Percentiles rank a stretch among this genome's conserved stretches.
phyloP scores from a whole-genome alignment of 108 stramenopile species.

The Bacterosira constricta region DNA sequence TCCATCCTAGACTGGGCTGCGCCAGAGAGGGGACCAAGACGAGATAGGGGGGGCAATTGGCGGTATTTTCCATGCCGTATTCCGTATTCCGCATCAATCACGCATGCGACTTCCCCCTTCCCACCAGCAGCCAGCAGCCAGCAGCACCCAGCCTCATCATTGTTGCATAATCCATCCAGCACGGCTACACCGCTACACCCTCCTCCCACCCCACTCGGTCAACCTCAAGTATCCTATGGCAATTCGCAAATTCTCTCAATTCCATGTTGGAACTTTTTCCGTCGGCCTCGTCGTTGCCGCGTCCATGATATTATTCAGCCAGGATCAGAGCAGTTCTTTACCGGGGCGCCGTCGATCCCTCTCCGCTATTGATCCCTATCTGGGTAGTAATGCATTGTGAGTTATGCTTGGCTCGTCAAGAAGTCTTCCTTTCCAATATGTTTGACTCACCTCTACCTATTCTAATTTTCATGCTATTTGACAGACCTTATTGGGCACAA shows the following conservation, averaged over 20 bases:
- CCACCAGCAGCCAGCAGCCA: no score
- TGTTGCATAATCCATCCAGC: no score
- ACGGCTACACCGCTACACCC: no score
- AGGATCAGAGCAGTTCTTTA: neutral
- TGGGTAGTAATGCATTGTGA: neutral
- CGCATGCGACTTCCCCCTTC: no score
- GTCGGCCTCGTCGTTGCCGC: slow-evolving; percentile 1
- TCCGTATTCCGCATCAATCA: no score
- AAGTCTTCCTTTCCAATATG: neutral
- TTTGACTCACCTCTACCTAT: neutral
- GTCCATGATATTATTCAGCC: neutral
- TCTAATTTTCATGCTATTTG: neutral
- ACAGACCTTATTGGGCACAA: slow-evolving; percentile 4
- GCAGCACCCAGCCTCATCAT: no score
- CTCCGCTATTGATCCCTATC: neutral
- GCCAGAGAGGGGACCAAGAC: no score
- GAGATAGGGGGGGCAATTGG: no score
- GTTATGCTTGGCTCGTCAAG: neutral
- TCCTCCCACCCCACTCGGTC: no score
- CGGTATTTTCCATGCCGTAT: no score
- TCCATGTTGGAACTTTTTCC: neutral
- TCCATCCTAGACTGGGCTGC: no score
- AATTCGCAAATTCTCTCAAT: neutral
- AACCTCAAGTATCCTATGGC: no score
- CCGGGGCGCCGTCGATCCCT: neutral